Evolutionary conservation across 2,329 filamentous ascomycete species (phyloP), one percentile per base, ranked within the genome.

Genomic region (Epichloe glyceriae): DNA sequence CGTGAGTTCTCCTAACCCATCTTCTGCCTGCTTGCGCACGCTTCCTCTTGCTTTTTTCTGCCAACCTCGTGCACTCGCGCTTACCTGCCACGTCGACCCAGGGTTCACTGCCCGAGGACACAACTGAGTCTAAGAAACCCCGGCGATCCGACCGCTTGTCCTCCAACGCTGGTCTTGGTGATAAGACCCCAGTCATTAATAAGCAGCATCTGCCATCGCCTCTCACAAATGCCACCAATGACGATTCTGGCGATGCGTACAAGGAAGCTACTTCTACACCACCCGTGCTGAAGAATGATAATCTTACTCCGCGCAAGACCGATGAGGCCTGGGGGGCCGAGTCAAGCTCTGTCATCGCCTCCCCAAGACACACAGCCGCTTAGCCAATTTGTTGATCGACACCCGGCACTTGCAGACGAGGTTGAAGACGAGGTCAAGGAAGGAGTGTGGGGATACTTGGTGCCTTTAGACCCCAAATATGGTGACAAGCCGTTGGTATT

Each of bases 371-470:
- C 70, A 2, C 71, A 73, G 57, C 72, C 72, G 61, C 82, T 88
- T 42, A 69, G 66, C 53, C 93, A 98, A 68, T 86, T 85, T 61
- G 70, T 87, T 38, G 83, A 88, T 57, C 82, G 85, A 3, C 80
- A 88, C 30, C 72, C 79, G 52, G 78, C 80, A 26, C 76, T 91
- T 45, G 83, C 83, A 11, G 86, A 90, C 55, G 88, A 95, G 51
- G 86, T 94, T 4, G 80, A 90, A 55, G 86, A 95, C 62, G 89
- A 95, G 68, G 80, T 73, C 54, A 75, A 79, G 44, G 86, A 95
- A 64, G 88, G 88, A 8, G 88, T 97, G 1, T 98, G 93, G 93
- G 94, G 94, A 12, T 98, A 97, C 61, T 73, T 98, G 5, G 80
- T 95, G 50, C 88, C 91, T 2, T 71, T 95, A 22, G 83, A 91